Conservation (phyloP, 371 early-diverging fungal genomes). For the Syncephalis plumigaleata region DNA sequence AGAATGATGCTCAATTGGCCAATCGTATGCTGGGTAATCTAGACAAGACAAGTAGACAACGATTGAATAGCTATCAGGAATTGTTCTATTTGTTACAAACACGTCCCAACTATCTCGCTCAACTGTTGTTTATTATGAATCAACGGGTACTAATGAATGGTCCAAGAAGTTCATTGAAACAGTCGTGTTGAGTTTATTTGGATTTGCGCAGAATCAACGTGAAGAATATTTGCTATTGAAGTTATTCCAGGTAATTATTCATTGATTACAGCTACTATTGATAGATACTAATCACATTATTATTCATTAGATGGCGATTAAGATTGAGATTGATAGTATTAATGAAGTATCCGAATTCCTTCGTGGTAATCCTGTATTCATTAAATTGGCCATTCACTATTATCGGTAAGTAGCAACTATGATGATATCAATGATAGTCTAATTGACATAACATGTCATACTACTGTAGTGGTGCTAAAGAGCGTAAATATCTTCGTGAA, state of each 20-base stretch:
- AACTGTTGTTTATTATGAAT: slow-evolving; percentile 64
- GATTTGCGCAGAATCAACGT: slow-evolving; percentile 85
- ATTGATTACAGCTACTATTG: neutral
- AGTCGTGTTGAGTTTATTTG: slow-evolving; percentile 84
- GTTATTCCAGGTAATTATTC: slow-evolving; percentile 58
- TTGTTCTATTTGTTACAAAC: slow-evolving; percentile 93
- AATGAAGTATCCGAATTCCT: slow-evolving; percentile 73
- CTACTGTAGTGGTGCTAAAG: slow-evolving; percentile 59
- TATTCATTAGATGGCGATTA: slow-evolving; percentile 46
- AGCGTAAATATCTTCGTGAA: slow-evolving; percentile 77
- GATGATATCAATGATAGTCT: slow-evolving; percentile 1
- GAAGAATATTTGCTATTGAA: slow-evolving; percentile 95
- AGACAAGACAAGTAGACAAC: slow-evolving; percentile 68
- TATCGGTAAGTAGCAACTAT: slow-evolving; percentile 22
- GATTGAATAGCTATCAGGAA: slow-evolving; percentile 70
- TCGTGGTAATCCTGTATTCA: slow-evolving; percentile 86
- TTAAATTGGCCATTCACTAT: slow-evolving; percentile 85
- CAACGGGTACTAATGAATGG: slow-evolving; percentile 33
- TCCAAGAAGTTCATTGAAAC: slow-evolving; percentile 71
- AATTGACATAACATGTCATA: neutral
- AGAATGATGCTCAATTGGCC: neutral
- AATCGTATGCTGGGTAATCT: slow-evolving; percentile 25
- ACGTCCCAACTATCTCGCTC: slow-evolving; percentile 79
- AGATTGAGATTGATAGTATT: slow-evolving; percentile 73
- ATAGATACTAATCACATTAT: neutral